Percentiles rank a stretch among this genome's conserved stretches.
Evolutionary conservation across 2,329 filamentous ascomycete genomes (phyloP).

Genomic region (Alternaria rosae): DNA sequence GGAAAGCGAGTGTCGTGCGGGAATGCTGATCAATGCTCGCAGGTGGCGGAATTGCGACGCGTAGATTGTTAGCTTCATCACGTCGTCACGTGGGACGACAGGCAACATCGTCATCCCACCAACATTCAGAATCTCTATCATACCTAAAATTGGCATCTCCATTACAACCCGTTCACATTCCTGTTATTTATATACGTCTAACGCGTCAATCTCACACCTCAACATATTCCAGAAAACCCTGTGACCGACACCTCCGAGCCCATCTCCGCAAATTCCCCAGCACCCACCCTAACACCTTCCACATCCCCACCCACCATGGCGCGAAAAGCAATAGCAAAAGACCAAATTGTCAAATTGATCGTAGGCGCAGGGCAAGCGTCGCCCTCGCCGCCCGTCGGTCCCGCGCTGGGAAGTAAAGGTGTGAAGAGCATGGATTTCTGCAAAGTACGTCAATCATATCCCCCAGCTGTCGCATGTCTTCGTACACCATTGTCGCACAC

Average conservation of each 20-base stretch:
- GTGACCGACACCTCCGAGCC: conserved; percentile 28
- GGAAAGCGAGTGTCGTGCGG: not conserved
- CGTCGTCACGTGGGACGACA: conserved; percentile 21
- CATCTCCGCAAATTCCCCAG: conserved; percentile 29
- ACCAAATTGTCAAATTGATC: conserved; percentile 87
- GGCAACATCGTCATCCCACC: not conserved
- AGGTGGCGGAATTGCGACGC: conserved; percentile 15
- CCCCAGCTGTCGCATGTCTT: not conserved
- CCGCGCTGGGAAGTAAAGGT: conserved; percentile 94
- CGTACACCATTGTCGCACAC: not conserved
- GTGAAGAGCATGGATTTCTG: conserved; percentile 99
- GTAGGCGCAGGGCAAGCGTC: conserved; percentile 95
- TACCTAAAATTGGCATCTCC: not conserved
- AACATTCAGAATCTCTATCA: not conserved
- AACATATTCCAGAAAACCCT: conserved; percentile 16
- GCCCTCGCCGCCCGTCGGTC: conserved; percentile 94
- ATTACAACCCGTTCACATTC: not conserved
- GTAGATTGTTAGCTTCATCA: conserved; percentile 16
- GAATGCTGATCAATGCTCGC: conserved; percentile 2
- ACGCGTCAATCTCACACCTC: not conserved
- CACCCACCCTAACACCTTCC: conserved; percentile 1
- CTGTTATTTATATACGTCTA: not conserved
- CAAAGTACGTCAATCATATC: conserved; percentile 53
- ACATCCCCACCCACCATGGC: conserved; percentile 40
- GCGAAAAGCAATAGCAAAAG: conserved; percentile 46